Base-by-base conservation (phyloP, 495 filamentous ascomycete species). In the Hyphodiscus hymeniophilus region DNA sequence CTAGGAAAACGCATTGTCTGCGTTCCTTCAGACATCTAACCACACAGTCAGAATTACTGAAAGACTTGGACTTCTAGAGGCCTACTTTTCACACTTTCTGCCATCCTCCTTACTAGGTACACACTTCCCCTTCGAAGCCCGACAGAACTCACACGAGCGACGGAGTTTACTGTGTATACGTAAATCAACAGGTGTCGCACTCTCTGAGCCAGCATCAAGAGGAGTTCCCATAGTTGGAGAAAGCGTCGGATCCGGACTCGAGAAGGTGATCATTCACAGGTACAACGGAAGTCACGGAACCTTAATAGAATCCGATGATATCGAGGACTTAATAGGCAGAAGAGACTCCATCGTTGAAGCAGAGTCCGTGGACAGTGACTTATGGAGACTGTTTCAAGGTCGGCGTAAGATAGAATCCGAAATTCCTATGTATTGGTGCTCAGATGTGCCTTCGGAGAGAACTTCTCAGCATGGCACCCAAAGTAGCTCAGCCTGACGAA, bases 401-500 rank as follows among this genome's bases (percentile, higher is more conserved):
- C 41, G 41, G 41, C n/a, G n/a, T 17, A 3, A 43, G 22, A 28
- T 43, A 43, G 23, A 43, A 13, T 43, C 41, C 41, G 41, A 31
- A 75, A 76, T 35, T 46, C 22, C 43, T 28, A 28, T 28, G n/a
- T 28, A 10, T 28, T 4, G 26, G 26, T 28, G 26, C 26, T 28
- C 26, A 28, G 26, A 28, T 28, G 26, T 28, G 5, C 4, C 26
- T 4, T 10, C 26, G 26, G 26, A 28, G 26, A 28, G 26, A 28
- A 28, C 26, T 28, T 28, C 10, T 28, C 26, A 28, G 26, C 26
- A 28, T 10, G 26, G n/a, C n/a, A n/a, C n/a, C n/a, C n/a, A n/a
- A n/a, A n/a, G n/a, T n/a, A n/a, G n/a, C n/a, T n/a, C n/a, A n/a
- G n/a, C n/a, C n/a, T n/a, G n/a, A n/a, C n/a, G n/a, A n/a, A n/a